Conservation (phyloP, 148 eudicot genomes). For the Diospyros lotus region DNA sequence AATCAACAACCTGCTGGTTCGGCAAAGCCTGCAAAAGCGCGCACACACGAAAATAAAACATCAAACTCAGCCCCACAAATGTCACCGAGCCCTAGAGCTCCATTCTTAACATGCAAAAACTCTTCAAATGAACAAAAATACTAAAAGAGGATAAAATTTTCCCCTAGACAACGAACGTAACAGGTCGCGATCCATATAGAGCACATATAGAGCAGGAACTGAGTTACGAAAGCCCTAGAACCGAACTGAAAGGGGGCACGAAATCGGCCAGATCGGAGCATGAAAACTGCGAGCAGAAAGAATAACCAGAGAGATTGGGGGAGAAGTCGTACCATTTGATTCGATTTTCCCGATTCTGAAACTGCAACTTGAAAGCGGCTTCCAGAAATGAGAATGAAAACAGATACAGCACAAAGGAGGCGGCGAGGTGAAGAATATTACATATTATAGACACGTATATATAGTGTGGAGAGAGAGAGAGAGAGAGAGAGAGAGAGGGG, state of each 20-base stretch:
- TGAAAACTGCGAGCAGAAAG: neutral
- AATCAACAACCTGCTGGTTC: conserved; percentile 29
- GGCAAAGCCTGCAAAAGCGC: conserved; percentile 23
- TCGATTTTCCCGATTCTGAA: neutral
- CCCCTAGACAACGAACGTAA: neutral
- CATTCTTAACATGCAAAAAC: too few relatives aligned
- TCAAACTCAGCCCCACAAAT: neutral
- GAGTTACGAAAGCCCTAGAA: neutral
- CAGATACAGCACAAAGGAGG: too few relatives aligned
- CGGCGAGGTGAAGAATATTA: too few relatives aligned
- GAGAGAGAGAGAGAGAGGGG: conserved; percentile 1
- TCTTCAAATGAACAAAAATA: too few relatives aligned
- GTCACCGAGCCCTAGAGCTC: neutral
- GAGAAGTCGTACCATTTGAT: neutral
- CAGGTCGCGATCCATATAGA: neutral
- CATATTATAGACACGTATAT: too few relatives aligned
- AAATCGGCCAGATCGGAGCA: neutral
- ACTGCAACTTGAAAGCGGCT: neutral
- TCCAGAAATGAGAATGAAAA: too few relatives aligned
- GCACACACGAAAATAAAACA: too few relatives aligned
- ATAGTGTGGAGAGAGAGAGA: neutral
- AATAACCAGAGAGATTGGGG: neutral
- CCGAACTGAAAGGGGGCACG: too few relatives aligned
- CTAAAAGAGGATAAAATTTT: neutral
- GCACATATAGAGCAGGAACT: too few relatives aligned